Conservation (phyloP, 495 filamentous ascomycete species). For the Xylaria intraflava region DNA sequence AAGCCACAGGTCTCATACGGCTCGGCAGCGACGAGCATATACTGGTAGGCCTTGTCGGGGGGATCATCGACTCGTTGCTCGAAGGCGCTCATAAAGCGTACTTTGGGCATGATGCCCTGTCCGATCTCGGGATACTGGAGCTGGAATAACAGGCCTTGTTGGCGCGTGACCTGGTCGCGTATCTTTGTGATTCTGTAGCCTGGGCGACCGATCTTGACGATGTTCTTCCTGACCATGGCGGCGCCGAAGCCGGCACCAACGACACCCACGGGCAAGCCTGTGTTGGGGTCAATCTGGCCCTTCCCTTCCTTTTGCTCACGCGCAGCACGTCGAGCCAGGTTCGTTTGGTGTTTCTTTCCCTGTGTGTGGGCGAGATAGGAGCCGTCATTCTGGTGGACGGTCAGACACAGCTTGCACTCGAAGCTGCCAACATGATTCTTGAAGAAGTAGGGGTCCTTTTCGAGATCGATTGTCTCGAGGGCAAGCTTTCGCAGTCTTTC, state of each 20-base stretch:
- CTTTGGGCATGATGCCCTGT: conserved; percentile 64
- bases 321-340: conserved; percentile 92
- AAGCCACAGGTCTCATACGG: conserved; percentile 97
- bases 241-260: conserved; percentile 60
- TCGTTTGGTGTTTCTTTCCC: conserved; percentile 98
- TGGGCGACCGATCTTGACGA: conserved; percentile 95
- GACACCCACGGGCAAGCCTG: conserved; percentile 68
- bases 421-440: conserved; percentile 98
- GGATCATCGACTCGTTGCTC: conserved; percentile 93
- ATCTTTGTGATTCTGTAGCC: conserved; percentile 98
- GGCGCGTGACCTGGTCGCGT: conserved; percentile 80
- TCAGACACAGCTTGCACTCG: conserved; percentile 95
- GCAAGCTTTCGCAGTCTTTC: conserved; percentile 97
- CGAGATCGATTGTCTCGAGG: conserved; percentile 96
- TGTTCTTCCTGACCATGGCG: conserved; percentile 63
- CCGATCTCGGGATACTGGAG: conserved; percentile 91
- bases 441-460: conserved; percentile 99
- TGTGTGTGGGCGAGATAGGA: conserved; percentile 99
- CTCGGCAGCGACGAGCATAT: conserved; percentile 90
- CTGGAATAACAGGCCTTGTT: conserved; percentile 89
- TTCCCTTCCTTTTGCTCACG: conserved; percentile 84
- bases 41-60: conserved; percentile 92
- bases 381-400: conserved; percentile 99
- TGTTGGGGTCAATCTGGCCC: conserved; percentile 64
- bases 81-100: conserved; percentile 95